Base-by-base conservation (phyloP, 2,329 filamentous ascomycete species). In the Aspergillus brunneoviolaceus region DNA sequence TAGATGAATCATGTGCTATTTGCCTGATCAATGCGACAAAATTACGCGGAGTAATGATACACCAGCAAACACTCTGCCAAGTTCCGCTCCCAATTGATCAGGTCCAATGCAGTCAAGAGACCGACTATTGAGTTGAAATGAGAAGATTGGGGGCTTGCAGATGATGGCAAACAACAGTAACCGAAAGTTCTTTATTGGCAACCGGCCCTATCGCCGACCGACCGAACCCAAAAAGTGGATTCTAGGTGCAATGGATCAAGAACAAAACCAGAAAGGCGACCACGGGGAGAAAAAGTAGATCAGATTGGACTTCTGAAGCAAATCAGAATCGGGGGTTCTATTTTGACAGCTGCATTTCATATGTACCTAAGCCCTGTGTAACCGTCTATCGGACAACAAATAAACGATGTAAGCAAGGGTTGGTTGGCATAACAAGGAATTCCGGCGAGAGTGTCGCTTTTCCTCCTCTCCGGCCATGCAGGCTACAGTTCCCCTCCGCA, bases 401-500 rank as follows among this genome's bases (percentile, higher is more conserved):
- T 53, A 39, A 14, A 51, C 51, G 48, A 52, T 45, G 53, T 45
- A 60, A 58, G 62, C 62, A 65, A 60, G 60, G 62, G 62, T 51
- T 33, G 42, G 14, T 42, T 35, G 39, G 49, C 51, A 29, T 54
- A 29, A 31, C 23, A 25, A 53, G 27, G 53, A 42, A 39, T 60
- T 55, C 48, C 58, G 58, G 57, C 51, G 27, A 51, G 49, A 19
- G 16, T 9, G 39, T 45, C 16, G 39, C 39, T 60, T 47, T 47
- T 59, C 52, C 57, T 55, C 59, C 63, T 42, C 61, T 58, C 59
- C 59, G 63, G 60, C 50, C 60, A 45, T 63, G 61, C 55, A 60
- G 35, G 25, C 59, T 60, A 54, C 50, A 56, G 53, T 56, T 35
- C 65, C 62, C 66, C 67, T 69, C 70, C 67, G 66, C 69, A 66